phyloP scores from a whole-genome alignment of 108 stramenopile genomes.

The Skeletonema tropicum region DNA sequence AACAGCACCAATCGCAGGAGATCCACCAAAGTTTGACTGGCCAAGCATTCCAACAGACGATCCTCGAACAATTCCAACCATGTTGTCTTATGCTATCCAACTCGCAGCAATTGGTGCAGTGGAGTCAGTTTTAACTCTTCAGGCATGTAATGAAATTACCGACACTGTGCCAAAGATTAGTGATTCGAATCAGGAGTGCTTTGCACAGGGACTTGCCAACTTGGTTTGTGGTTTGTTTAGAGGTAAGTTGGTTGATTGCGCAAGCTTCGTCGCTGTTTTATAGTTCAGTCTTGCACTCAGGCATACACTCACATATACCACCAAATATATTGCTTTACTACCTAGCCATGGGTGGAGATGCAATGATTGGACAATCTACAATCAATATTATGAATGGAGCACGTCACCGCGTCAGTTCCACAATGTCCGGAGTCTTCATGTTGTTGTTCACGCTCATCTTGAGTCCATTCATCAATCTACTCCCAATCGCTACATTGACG shows the following conservation, averaged over 20 bases:
- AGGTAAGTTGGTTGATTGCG: not conserved
- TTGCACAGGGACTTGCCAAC: slow-evolving; percentile 65
- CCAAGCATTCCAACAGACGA: slow-evolving; percentile 37
- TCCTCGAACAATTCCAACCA: slow-evolving; percentile 36
- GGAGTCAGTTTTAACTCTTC: slow-evolving; percentile 61
- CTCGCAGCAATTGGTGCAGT: slow-evolving; percentile 58
- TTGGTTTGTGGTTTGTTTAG: slow-evolving; percentile 50
- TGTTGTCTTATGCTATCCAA: slow-evolving; percentile 46
- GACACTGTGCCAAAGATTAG: slow-evolving; percentile 53
- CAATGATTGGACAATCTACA: slow-evolving; percentile 71
- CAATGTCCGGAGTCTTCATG: slow-evolving; percentile 63
- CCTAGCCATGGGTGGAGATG: slow-evolving; percentile 64
- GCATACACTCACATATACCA: not conserved
- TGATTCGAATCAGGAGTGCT: slow-evolving; percentile 59
- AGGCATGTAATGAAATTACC: slow-evolving; percentile 64
- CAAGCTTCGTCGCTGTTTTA: not conserved
- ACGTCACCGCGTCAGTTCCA: slow-evolving; percentile 52
- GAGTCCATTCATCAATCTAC: slow-evolving; percentile 49
- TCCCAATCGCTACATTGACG: slow-evolving; percentile 58
- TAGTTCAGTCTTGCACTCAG: not conserved
- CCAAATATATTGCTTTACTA: too few relatives aligned
- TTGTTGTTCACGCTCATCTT: slow-evolving; percentile 50
- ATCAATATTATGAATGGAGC: slow-evolving; percentile 70
- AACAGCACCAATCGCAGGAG: slow-evolving; percentile 48
- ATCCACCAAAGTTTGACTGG: slow-evolving; percentile 50